phyloP scores from a whole-genome alignment of 2,329 filamentous ascomycete species.

The Daldinia sp. region DNA sequence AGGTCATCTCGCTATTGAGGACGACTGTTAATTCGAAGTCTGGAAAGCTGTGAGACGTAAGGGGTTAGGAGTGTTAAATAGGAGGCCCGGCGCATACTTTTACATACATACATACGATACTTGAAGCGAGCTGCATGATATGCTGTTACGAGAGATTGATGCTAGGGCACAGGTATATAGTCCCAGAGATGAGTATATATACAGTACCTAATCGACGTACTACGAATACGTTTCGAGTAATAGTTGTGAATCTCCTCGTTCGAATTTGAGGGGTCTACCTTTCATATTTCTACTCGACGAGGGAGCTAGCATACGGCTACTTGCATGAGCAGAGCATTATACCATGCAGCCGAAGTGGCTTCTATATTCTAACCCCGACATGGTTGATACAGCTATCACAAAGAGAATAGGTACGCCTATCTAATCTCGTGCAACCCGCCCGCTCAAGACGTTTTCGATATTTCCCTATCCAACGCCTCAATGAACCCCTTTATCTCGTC shows the following conservation, averaged over 20 bases:
- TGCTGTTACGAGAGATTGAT: not conserved
- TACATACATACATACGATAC: no score
- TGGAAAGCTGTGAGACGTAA: constrained; percentile 49
- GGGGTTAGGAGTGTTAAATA: not conserved
- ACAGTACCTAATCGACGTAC: not conserved
- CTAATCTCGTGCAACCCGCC: not conserved
- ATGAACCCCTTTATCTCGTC: constrained; percentile 65
- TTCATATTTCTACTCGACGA: not conserved
- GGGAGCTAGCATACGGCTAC: not conserved
- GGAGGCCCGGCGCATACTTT: not conserved
- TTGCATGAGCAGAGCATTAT: not conserved
- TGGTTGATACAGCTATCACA: not conserved
- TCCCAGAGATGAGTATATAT: not conserved
- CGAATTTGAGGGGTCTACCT: not conserved
- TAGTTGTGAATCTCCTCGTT: not conserved
- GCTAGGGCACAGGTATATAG: not conserved
- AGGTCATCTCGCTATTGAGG: constrained; percentile 84
- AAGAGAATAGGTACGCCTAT: not conserved
- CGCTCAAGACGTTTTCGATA: constrained; percentile 44
- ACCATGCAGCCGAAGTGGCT: no score
- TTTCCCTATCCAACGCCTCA: constrained; percentile 59
- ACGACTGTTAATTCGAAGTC: constrained; percentile 74
- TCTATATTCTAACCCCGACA: not conserved
- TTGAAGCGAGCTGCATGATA: not conserved
- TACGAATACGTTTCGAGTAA: no score